Conservation (phyloP, 2,329 filamentous ascomycete species). For the Parascedosporium putredinis region DNA sequence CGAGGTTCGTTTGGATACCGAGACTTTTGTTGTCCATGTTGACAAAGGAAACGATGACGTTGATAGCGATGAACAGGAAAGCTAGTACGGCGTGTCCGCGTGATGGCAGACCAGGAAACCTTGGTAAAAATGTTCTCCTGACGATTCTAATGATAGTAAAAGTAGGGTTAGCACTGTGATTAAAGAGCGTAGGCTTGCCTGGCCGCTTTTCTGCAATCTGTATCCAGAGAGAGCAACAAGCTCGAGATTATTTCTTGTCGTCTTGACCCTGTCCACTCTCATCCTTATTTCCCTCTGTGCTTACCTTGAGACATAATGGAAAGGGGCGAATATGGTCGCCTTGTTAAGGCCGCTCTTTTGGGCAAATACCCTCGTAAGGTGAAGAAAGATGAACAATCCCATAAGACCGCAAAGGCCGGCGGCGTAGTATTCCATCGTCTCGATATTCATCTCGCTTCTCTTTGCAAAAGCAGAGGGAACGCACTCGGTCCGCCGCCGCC, state of each 20-base stretch:
- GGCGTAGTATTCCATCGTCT: slow-evolving; percentile 12
- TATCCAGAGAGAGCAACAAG: too few species aligned
- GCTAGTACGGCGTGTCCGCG: slow-evolving; percentile 21
- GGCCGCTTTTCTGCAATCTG: too few species aligned
- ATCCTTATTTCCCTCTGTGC: too few species aligned
- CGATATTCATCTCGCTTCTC: slow-evolving; percentile 10
- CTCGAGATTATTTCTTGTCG: too few species aligned
- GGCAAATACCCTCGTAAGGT: slow-evolving; percentile 10
- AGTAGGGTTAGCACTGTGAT: too few species aligned
- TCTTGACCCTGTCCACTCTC: too few species aligned
- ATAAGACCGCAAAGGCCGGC: slow-evolving; percentile 10
- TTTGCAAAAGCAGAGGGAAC: slow-evolving; percentile 8
- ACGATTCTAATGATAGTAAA: slow-evolving; percentile 19
- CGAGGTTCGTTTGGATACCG: slow-evolving; percentile 22
- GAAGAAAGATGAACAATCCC: slow-evolving; percentile 10
- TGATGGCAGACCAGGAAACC: slow-evolving; percentile 18
- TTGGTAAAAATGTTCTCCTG: slow-evolving; percentile 18
- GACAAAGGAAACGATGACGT: slow-evolving; percentile 22
- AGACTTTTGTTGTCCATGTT: slow-evolving; percentile 22
- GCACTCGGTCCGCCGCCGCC: slow-evolving; percentile 1
- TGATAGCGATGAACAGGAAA: slow-evolving; percentile 21
- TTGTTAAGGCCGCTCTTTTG: slow-evolving; percentile 47
- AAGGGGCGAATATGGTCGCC: slow-evolving; percentile 32
- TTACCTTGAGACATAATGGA: slow-evolving; percentile 4
- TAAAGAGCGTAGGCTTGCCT: too few species aligned